Evolutionary conservation across 768 basidiomycete genomes (phyloP).

Genomic region (Leccinum barrowsii): DNA sequence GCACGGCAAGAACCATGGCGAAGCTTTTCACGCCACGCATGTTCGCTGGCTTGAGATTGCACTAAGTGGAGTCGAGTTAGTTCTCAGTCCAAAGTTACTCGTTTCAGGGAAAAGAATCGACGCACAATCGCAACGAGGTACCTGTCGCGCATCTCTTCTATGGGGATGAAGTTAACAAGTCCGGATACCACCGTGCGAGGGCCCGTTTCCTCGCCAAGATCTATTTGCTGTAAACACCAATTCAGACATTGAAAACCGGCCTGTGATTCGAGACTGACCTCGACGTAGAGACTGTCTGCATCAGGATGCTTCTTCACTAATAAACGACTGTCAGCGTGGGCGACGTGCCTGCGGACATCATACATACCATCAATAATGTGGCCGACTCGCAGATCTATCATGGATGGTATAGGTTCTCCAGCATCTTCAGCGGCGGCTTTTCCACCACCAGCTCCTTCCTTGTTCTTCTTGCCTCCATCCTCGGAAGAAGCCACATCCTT

Average conservation of each 20-base stretch:
- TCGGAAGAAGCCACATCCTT: constrained; percentile 47
- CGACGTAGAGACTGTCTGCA: constrained; percentile 95
- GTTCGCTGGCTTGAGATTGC: constrained; percentile 91
- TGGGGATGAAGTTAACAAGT: constrained; percentile 92
- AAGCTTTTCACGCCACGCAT: constrained; percentile 99
- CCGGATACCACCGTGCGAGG: constrained; percentile 97
- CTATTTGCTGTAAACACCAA: constrained; percentile 69
- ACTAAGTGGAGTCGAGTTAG: constrained; percentile 39
- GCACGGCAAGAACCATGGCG: constrained; percentile 93
- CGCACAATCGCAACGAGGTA: constrained; percentile 80
- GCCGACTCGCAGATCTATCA: constrained; percentile 96
- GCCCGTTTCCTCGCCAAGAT: constrained; percentile 91
- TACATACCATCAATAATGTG: constrained; percentile 88
- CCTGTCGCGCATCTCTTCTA: constrained; percentile 87
- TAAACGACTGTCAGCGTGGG: constrained; percentile 5
- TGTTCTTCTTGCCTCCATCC: constrained; percentile 39
- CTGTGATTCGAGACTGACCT: constrained; percentile 44
- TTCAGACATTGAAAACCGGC: not conserved
- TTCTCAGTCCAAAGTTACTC: not conserved
- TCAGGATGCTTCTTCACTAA: constrained; percentile 95
- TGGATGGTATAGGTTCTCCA: constrained; percentile 86
- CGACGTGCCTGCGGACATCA: constrained; percentile 21
- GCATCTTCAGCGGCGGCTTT: constrained; percentile 52
- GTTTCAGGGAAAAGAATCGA: not conserved
- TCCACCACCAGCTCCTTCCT: constrained; percentile 31